Evolutionary conservation across 768 basidiomycete genomes (phyloP).

Genomic region (Infundibulicybe gibba): DNA sequence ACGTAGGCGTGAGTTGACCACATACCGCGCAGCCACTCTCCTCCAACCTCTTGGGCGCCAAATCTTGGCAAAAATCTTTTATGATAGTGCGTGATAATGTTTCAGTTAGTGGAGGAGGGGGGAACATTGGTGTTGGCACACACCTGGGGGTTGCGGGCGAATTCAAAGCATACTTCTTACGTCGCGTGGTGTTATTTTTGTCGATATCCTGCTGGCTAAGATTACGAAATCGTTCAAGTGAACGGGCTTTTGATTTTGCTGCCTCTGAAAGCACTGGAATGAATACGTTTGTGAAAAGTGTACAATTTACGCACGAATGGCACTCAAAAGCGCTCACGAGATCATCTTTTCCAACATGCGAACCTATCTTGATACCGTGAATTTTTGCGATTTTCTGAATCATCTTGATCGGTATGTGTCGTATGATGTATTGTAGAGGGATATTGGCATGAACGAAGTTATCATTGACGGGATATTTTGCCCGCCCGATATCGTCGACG

Average conservation of each 20-base stretch:
- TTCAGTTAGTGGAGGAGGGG: not conserved
- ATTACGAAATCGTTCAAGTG: not conserved
- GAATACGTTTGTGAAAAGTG: not conserved
- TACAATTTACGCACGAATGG: slow-evolving; percentile 1
- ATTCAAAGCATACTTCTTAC: not conserved
- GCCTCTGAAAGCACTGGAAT: not conserved
- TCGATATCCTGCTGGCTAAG: not conserved
- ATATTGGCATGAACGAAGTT: not conserved
- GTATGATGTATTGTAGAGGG: not conserved
- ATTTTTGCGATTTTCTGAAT: not conserved
- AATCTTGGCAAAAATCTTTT: slow-evolving; percentile 3
- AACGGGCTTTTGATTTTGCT: not conserved
- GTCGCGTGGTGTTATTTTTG: not conserved
- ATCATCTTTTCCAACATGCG: not conserved
- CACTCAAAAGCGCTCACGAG: not conserved
- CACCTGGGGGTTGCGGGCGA: not conserved
- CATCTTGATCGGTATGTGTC: not conserved
- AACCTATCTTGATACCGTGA: not conserved
- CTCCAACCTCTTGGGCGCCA: slow-evolving; percentile 5
- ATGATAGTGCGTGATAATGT: slow-evolving; percentile 4
- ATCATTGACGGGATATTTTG: not conserved
- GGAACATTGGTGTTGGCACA: not conserved
- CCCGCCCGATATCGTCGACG: not conserved
- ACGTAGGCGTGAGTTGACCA: slow-evolving; percentile 8
- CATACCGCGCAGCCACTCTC: slow-evolving; percentile 29